Evolutionary conservation across 2,329 filamentous ascomycete genomes (phyloP).

Genomic region (Ceratocystis huliohia): DNA sequence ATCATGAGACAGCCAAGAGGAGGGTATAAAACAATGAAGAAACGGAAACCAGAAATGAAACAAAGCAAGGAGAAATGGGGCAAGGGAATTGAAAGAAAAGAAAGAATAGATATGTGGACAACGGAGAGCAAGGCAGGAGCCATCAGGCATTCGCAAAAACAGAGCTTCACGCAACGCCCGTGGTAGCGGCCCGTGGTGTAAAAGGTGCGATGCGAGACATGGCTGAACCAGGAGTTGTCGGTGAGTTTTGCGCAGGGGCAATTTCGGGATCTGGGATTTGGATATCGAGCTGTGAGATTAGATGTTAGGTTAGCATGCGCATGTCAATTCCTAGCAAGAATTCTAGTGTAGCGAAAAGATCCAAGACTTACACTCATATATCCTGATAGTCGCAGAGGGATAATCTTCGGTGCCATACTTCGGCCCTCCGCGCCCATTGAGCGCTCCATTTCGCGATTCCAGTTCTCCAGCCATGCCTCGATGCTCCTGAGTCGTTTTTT

Average conservation of each 20-base stretch:
- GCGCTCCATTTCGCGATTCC: constrained; percentile 64
- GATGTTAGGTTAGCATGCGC: not conserved
- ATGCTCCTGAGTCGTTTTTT: constrained; percentile 59
- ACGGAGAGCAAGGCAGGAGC: not conserved
- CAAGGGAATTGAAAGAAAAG: not conserved
- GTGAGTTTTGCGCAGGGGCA: constrained; percentile 38
- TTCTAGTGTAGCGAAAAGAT: not conserved
- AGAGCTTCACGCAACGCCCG: not conserved
- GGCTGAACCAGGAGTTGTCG: constrained; percentile 29
- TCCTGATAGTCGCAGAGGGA: constrained; percentile 67
- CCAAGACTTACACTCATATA: constrained; percentile 60
- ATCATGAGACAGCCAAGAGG: not conserved
- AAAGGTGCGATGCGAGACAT: constrained; percentile 5
- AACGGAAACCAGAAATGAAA: not conserved
- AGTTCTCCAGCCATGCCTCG: constrained; percentile 72
- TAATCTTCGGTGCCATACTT: constrained; percentile 52
- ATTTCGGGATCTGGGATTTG: constrained; percentile 71
- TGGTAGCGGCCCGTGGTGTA: not conserved
- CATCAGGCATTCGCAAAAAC: not conserved
- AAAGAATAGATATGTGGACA: not conserved
- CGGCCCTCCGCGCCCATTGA: constrained; percentile 39
- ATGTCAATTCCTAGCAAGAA: not conserved
- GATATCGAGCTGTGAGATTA: constrained; percentile 51
- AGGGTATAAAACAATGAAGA: constrained; percentile 3
- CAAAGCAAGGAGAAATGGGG: not conserved